Base-by-base conservation (phyloP, 306 rosid genomes). In the Benincasa hispida region DNA sequence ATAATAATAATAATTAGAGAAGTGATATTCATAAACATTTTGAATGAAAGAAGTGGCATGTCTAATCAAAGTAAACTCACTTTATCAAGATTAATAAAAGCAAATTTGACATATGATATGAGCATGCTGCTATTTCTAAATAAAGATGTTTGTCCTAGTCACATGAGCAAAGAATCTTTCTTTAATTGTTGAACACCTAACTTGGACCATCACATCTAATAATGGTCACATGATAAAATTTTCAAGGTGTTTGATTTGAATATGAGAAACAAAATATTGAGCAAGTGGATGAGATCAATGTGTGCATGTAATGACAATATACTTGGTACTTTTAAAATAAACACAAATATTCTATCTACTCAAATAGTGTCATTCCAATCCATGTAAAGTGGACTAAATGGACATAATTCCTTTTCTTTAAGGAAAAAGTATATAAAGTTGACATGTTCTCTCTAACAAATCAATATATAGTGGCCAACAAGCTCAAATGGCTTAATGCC, bases 341-440 rank as follows among this genome's bases (percentile, higher is more conserved):
- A 62, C 69, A 62, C 45, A 62, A 62, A 62, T 17, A 62, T 21
- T 15, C 5, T 62, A 10, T 62, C 22, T 17, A 2, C 14, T 18
- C 69, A 8, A 32, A 62, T n/a, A 32, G 14, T 62, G 22, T 17
- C 42, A 62, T 62, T 62, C 45, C 41, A 62, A 62, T 62, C 24
- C 69, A 62, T 62, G 42, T 62, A 62, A 61, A 62, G 69, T 62
- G 69, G 69, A 62, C 69, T 62, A 17, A 62, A 62, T 62, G 69
- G 69, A 9, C 22, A 32, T 62, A 8, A 21, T 62, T 62, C 14
- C 14, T 13, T 25, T 27, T 59, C 27, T 61, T 63, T 8, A 63
- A n/a, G 8, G 17, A 30, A 60, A 30, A 60, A 28, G 67, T 14
- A 3, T 15, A 30, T 62, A 62, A 62, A 62, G 42, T 15, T 62